Percentiles rank a stretch among this genome's conserved stretches.
Evolutionary conservation across 768 basidiomycete genomes (phyloP).

Genomic region (Lactarius hatsudake): DNA sequence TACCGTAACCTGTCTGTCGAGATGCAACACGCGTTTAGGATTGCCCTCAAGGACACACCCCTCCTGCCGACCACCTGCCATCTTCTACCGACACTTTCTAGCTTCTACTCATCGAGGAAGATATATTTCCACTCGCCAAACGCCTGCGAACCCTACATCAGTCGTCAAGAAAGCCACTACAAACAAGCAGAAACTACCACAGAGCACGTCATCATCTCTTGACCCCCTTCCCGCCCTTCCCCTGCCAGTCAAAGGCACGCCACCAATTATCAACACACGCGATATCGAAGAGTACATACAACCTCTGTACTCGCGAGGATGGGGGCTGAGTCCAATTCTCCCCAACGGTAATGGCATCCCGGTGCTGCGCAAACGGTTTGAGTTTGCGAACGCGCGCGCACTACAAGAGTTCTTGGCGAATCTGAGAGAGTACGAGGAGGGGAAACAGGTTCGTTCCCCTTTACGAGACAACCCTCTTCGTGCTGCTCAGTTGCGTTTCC

Average conservation of each 20-base stretch:
- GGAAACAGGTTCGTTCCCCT: slow-evolving; percentile 6
- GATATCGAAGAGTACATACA: slow-evolving; percentile 15
- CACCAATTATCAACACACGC: slow-evolving; percentile 5
- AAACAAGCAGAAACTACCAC: too few relatives aligned
- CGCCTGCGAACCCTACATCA: neutral
- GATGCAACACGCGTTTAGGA: slow-evolving; percentile 11
- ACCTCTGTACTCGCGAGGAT: slow-evolving; percentile 20
- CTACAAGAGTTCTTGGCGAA: slow-evolving; percentile 10
- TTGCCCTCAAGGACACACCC: neutral
- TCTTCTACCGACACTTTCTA: neutral
- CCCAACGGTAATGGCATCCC: slow-evolving; percentile 19
- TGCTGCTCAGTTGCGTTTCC: neutral
- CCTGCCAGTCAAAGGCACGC: neutral
- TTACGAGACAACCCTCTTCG: too few relatives aligned
- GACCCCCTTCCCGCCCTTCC: slow-evolving; percentile 12
- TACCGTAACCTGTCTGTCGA: neutral
- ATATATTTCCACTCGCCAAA: neutral
- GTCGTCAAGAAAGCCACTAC: neutral
- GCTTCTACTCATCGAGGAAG: neutral
- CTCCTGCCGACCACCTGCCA: neutral
- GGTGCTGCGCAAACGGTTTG: slow-evolving; percentile 21
- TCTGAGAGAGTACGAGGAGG: slow-evolving; percentile 14
- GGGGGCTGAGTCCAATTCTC: slow-evolving; percentile 18
- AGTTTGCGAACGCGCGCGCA: slow-evolving; percentile 4
- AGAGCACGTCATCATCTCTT: neutral